Evolutionary conservation across 192 early-diverging fungal species (phyloP).

Genomic region (Funneliformis mosseae): DNA sequence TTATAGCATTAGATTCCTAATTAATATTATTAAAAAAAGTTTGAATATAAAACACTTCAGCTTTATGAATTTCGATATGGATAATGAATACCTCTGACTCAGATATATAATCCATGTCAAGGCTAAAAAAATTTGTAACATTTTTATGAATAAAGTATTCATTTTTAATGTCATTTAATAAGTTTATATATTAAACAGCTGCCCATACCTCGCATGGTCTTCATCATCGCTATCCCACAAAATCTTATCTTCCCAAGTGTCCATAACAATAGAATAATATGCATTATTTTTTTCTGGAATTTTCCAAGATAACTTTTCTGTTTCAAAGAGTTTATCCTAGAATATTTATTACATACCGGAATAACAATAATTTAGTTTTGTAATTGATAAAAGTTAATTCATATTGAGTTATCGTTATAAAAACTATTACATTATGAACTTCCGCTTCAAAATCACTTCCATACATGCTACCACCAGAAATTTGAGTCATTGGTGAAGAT

Average conservation of each 20-base stretch:
- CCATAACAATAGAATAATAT: slow-evolving; percentile 73
- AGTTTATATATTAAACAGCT: background rate
- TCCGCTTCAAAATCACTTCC: background rate
- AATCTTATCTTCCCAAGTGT: slow-evolving; percentile 83
- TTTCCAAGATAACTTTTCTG: slow-evolving; percentile 37
- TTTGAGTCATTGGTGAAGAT: background rate
- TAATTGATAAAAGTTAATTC: background rate
- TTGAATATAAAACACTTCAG: background rate
- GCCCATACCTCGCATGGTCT: background rate
- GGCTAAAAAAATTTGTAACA: background rate
- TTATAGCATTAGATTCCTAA: background rate
- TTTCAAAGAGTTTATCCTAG: slow-evolving; percentile 29
- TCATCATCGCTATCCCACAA: slow-evolving; percentile 68
- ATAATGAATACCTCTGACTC: background rate
- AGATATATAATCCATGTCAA: background rate
- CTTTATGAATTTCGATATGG: background rate
- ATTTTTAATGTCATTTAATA: background rate
- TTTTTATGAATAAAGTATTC: background rate
- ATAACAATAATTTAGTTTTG: background rate
- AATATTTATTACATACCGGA: background rate
- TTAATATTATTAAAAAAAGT: background rate
- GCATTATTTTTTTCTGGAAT: slow-evolving; percentile 44
- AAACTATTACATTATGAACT: background rate
- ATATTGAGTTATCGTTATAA: background rate
- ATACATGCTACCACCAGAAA: slow-evolving; percentile 31